Conservation (phyloP, 2,329 filamentous ascomycete species). For the Fusarium sp. region DNA sequence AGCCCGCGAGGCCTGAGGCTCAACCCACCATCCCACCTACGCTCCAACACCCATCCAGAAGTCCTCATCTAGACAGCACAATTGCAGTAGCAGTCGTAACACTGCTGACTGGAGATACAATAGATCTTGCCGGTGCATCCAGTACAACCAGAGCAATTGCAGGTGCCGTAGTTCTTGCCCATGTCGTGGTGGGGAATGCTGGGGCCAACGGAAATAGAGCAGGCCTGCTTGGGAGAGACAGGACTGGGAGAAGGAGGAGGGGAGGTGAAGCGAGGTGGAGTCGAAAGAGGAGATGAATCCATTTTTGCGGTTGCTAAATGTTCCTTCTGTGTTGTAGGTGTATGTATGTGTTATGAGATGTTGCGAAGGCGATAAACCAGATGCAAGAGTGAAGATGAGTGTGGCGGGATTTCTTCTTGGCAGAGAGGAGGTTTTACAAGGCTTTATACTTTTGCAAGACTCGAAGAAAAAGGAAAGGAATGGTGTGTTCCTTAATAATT, state of each 20-base stretch:
- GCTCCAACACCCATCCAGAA: fast-evolving
- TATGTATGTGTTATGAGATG: not conserved
- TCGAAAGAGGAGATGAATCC: not conserved
- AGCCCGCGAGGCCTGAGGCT: not conserved
- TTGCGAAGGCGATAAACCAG: not conserved
- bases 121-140: not conserved
- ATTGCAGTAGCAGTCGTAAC: slow-evolving; percentile 8
- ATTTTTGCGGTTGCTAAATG: not conserved
- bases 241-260: fast-evolving
- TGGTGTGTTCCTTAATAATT: not conserved
- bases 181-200: not conserved
- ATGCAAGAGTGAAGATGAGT: not conserved
- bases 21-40: too few species aligned
- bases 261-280: not conserved
- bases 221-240: not conserved
- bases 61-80: not conserved
- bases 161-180: not conserved
- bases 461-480: fast-evolving
- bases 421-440: too few species aligned
- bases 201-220: fast-evolving
- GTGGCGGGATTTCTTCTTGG: not conserved
- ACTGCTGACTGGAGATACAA: slow-evolving; percentile 7
- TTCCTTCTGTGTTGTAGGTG: not conserved
- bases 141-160: not conserved
- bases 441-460: not conserved